Conservation (phyloP, 495 filamentous ascomycete species). For the Neurospora sp. region DNA sequence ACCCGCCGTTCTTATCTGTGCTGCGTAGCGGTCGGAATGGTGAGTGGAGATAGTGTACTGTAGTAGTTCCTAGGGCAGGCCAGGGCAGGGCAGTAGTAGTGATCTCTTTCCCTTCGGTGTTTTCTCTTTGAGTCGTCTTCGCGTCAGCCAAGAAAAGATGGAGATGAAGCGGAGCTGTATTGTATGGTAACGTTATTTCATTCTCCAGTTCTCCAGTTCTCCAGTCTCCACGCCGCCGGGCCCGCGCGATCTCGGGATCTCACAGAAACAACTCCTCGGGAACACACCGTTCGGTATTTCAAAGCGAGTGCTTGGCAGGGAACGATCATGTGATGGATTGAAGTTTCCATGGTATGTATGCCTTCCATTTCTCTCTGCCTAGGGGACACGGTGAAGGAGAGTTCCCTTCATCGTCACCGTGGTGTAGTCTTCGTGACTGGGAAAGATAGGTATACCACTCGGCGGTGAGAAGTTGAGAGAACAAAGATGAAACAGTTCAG, state of each 20-base stretch:
- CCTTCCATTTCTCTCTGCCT: neutral
- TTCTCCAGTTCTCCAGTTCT: neutral
- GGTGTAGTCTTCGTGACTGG: neutral
- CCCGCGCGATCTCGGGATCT: neutral
- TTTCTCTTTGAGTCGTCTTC: neutral
- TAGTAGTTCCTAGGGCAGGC: neutral
- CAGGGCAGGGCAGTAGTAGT: neutral
- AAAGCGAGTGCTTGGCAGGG: neutral
- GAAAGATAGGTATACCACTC: neutral
- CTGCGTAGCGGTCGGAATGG: neutral
- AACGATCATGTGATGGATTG: neutral
- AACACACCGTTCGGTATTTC: no score
- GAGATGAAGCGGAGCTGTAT: neutral
- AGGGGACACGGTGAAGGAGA: no score
- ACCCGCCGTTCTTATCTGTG: neutral
- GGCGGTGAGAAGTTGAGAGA: neutral
- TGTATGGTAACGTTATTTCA: neutral
- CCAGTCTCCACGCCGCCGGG: neutral
- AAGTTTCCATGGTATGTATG: neutral
- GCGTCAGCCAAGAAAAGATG: neutral
- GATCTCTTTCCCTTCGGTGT: neutral
- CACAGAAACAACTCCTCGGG: neutral
- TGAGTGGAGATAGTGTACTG: neutral
- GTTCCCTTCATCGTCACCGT: no score
- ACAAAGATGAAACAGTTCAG: no score